phyloP scores from a whole-genome alignment of 2,329 filamentous ascomycete species.

The Aspergillus fructus region DNA sequence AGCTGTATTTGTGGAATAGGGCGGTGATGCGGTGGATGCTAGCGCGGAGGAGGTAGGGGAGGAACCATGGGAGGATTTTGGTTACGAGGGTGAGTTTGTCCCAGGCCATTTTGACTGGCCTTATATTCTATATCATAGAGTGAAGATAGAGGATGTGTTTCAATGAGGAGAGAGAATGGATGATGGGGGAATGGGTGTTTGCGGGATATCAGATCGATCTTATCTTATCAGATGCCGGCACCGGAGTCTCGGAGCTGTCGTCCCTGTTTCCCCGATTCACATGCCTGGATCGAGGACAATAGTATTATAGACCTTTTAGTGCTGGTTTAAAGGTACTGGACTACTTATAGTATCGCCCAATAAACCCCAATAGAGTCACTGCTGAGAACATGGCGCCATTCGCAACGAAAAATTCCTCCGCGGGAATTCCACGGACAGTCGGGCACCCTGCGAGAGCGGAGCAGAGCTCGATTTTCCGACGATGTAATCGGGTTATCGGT shows the following conservation, averaged over 20 bases:
- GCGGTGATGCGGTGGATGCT: not conserved
- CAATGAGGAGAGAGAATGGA: not conserved
- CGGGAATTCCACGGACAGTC: not conserved
- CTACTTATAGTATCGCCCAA: not conserved
- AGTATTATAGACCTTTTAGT: not conserved
- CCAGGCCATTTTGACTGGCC: not conserved
- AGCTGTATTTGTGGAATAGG: constrained; percentile 13
- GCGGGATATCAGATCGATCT: not conserved
- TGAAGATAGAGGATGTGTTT: too few relatives aligned
- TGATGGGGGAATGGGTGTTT: not conserved
- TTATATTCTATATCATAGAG: not conserved
- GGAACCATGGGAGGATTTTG: not conserved
- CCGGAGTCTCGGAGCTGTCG: not conserved
- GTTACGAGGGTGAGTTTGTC: not conserved
- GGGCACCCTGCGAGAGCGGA: not conserved
- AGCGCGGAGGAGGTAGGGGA: not conserved
- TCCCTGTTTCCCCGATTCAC: not conserved
- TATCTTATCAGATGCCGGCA: constrained; percentile 1
- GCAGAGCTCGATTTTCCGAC: not conserved
- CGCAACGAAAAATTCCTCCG: not conserved
- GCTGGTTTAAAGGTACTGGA: not conserved
- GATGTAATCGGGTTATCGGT: not conserved
- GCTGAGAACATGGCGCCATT: not conserved
- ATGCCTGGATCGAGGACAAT: too few relatives aligned
- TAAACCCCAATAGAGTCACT: not conserved